Evolutionary conservation across 352 stramenopile genomes (phyloP), one percentile per base, ranked within the genome.

Genomic region (Blastocystis sp.): DNA sequence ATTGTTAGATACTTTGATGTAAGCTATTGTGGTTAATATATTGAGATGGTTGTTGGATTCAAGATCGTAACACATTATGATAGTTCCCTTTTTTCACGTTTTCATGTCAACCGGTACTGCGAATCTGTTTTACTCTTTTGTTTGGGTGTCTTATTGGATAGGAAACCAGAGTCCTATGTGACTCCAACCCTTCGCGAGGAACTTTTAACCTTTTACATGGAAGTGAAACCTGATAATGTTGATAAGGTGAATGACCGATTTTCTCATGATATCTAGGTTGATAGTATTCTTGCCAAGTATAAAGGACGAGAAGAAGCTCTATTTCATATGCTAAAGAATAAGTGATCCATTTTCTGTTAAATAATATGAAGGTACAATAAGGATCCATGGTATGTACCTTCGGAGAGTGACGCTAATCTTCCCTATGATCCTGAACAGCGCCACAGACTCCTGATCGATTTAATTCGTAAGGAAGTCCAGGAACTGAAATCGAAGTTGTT

Each of bases 241-340:
- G 27, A 77, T 17, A 56, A 30, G 30, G 33, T 51, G n/a, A 56
- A 54, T 53, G 51, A 56, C 3, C 19, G 7, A 27, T 19, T 56
- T 11, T 56, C 9, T 37, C 24, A 19, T 77, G 22, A 77, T 19
- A n/a, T 24, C 11, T 53, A 77, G 64, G 64, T 77, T 3, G 33
- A 24, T 17, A 77, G 33, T 77, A 56, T 77, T 56, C 17, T 56
- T 51, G 33, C 27, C 1, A 77, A 77, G 37, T 77, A 77, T 19
- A 77, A 77, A 30, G 40, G 40, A 51, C 51, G 37, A 24, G 64
- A 77, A 48, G 37, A 77, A 77, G 30, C 9, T 13, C 64, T 77
- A 22, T 77, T 53, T 30, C 37, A n/a, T n/a, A 77, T 51, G 64
- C 37, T 77, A 30, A 77, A 56, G 64, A 77, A 77, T 22, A 77